Base-by-base conservation (phyloP, 176 grass and related monocot genomes). In the Bothriochloa decipiens region DNA sequence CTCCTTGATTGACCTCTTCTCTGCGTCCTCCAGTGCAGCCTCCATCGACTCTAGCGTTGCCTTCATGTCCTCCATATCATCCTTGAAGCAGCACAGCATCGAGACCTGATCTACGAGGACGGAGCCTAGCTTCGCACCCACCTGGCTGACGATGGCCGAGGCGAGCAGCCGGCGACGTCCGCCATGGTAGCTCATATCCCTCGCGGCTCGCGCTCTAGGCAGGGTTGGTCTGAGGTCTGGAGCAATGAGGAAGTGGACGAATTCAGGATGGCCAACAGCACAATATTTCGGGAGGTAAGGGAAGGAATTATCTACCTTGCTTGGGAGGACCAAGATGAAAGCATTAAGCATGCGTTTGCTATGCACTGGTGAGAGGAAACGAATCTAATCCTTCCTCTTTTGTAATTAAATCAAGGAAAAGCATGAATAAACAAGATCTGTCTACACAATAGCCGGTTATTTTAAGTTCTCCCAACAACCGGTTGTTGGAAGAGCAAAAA, bases 21-120 rank as follows among this genome's bases (percentile, higher is more conserved):
- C 46, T 49, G 46, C 46, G 15, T 49, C 46, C 14, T 49, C 14
- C 14, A 16, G 46, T 5, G 46, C 14, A 49, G 46, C 46, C 46
- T 49, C 49, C 49, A 52, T 52, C 49, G 49, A 52, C 49, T 52
- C 49, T 17, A 52, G 15, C 49, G 50, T 53, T 53, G 50, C 50
- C 50, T 53, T 53, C 50, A 53, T 53, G 50, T 53, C 50, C 50
- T 53, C 50, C 32, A 82, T 15, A 65, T 82, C 35, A 6, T 82
- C 32, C 66, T 71, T 2, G 65, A 71, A 20, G 35, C 13, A 22
- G 14, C 50, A 60, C 14, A 70, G 9, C 66, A 82, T 58, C 0
- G 7, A 14, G 45, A 71, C 67, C 23, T 71, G 66, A 42, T 82
- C 80, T 7, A 15, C 66, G 8, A 82, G 8, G 49, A 17, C 35